Conservation (phyloP, 768 basidiomycete species). For the Pholiota conissans region DNA sequence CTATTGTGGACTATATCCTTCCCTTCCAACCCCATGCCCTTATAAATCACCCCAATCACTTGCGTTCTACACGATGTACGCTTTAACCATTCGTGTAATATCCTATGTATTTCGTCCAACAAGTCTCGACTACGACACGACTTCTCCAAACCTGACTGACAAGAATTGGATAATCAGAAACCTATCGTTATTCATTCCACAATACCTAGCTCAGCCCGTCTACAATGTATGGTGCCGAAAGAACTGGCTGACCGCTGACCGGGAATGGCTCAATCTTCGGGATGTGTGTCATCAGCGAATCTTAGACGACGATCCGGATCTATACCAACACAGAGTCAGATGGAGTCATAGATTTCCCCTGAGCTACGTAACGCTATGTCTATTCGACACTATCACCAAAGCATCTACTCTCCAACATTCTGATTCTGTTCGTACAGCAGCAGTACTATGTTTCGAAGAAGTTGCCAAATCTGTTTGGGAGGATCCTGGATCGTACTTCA, state of each 20-base stretch:
- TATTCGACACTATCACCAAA: slow-evolving; percentile 1
- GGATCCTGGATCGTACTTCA: not conserved
- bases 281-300: not conserved
- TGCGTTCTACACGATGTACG: slow-evolving; percentile 1
- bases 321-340: not conserved
- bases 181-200: not conserved
- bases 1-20: too few species aligned
- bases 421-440: slow-evolving; percentile 6
- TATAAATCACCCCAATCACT: slow-evolving; percentile 17
- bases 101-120: not conserved
- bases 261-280: not conserved
- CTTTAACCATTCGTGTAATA: not conserved
- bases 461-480: not conserved
- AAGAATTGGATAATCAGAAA: too few species aligned
- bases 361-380: slow-evolving; percentile 9
- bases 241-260: not conserved
- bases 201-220: not conserved
- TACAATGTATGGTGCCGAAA: not conserved
- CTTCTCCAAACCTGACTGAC: too few species aligned
- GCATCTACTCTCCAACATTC: slow-evolving; percentile 3
- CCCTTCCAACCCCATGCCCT: slow-evolving; percentile 10
- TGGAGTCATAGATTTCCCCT: not conserved
- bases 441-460: slow-evolving; percentile 18
- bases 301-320: not conserved
- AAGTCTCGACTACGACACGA: too few species aligned